Conservation (phyloP, 2,329 filamentous ascomycete species). For the Fusarium foetens region DNA sequence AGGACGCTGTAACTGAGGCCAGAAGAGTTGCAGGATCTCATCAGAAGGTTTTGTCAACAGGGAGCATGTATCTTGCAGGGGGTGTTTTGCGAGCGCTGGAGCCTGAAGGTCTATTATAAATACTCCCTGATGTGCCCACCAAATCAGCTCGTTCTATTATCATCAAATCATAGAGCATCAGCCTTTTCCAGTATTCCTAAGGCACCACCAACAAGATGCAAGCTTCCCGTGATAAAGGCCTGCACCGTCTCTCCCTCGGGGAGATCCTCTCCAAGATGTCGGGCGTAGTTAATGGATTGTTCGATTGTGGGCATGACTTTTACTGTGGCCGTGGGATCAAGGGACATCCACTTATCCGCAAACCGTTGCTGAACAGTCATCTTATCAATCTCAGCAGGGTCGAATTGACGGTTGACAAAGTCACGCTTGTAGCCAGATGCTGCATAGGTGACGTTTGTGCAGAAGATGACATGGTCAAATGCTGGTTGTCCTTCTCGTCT, state of each 20-base stretch:
- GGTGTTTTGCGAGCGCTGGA: slow-evolving; percentile 79
- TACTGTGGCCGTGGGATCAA: slow-evolving; percentile 60
- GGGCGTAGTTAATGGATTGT: slow-evolving; percentile 62
- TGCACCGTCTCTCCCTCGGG: slow-evolving; percentile 52
- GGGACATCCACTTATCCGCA: slow-evolving; percentile 59
- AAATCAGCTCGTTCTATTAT: neutral
- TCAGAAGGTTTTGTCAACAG: slow-evolving; percentile 78
- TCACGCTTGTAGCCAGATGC: slow-evolving; percentile 64
- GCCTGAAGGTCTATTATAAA: slow-evolving; percentile 52
- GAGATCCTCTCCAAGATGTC: slow-evolving; percentile 48
- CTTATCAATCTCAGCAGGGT: slow-evolving; percentile 61
- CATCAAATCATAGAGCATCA: slow-evolving; percentile 52
- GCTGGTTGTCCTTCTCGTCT: slow-evolving; percentile 45
- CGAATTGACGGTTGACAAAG: slow-evolving; percentile 66
- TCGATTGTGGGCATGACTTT: slow-evolving; percentile 64
- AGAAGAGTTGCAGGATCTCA: slow-evolving; percentile 54
- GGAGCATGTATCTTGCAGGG: slow-evolving; percentile 86
- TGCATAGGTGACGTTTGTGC: slow-evolving; percentile 75
- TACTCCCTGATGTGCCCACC: slow-evolving; percentile 1
- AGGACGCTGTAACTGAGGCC: slow-evolving; percentile 72
- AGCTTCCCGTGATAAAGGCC: slow-evolving; percentile 69
- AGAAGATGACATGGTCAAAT: slow-evolving; percentile 84
- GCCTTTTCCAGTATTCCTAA: slow-evolving; percentile 60
- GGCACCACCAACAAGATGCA: slow-evolving; percentile 70
- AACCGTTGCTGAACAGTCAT: slow-evolving; percentile 65